Base-by-base conservation (phyloP, 2,329 filamentous ascomycete species). In the Ascochyta rabiei region DNA sequence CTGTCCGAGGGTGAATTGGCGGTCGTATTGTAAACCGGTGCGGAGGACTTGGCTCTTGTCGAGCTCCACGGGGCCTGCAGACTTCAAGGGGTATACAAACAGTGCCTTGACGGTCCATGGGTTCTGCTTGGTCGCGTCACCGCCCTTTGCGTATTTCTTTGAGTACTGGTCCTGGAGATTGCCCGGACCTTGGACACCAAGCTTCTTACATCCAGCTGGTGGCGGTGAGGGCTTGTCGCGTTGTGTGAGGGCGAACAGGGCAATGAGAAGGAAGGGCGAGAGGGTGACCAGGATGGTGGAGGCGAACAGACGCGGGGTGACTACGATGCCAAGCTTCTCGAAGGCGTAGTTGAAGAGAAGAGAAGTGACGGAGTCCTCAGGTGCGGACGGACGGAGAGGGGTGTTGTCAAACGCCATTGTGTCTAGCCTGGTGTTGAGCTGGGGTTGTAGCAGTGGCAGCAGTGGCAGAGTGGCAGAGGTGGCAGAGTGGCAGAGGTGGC, bases 21-120 rank as follows among this genome's bases (percentile, higher is more conserved):
- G 85, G 75, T 97, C 92, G 73, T 89, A 89, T 70, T 88, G 84
- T 52, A 96, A 49, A 2, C 92, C 91, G 2, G 84, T 85, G 6
- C 84, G 78, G 40, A 90, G 76, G 15, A 95, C 81, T 48, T 84
- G 82, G 56, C 84, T 84, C 57, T 81, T 77, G 46, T 83, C 77
- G 41, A 96, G 75, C 75, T 95, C 90, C 49, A 96, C 86, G 24
- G 89, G 89, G 51, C 79, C 80, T 72, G 91, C 96, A 52, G 89
- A 91, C 77, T 96, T 93, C 72, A 96, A 77, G 0, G 93, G 92
- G 73, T 95, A 93, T 56, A 92, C 83, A 77, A 87, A 88, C 46
- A 96, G 79, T 50, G 89, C 89, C 72, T 91, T 87, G 42, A 89
- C 77, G 62, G 48, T 79, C 76, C 68, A 72, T 26, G 64, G 60